Conservation (phyloP, 1,284 basidiomycete genomes). For the Cryptococcus sp. region DNA sequence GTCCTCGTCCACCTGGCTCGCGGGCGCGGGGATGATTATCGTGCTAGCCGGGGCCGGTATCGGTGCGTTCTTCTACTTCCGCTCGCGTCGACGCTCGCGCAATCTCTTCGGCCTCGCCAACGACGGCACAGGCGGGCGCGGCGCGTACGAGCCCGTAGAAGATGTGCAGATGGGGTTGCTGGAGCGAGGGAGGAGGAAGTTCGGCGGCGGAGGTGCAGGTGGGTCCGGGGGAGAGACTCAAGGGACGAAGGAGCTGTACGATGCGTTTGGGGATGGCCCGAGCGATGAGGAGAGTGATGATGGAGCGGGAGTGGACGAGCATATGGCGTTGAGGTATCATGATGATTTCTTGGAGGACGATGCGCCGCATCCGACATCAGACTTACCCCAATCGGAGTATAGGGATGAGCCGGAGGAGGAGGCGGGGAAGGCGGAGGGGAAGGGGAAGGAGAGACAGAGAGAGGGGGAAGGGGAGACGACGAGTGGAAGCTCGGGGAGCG, state of each 20-base stretch:
- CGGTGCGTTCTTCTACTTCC: slow-evolving; percentile 56
- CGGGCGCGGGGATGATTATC: slow-evolving; percentile 71
- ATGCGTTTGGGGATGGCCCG: slow-evolving; percentile 75
- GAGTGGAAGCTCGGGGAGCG: slow-evolving; percentile 19
- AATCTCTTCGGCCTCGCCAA: slow-evolving; percentile 42
- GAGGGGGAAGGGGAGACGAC: slow-evolving; percentile 6
- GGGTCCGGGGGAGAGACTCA: slow-evolving; percentile 50
- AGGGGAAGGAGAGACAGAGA: slow-evolving; percentile 1
- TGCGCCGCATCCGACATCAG: slow-evolving; percentile 10
- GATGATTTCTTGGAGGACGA: slow-evolving; percentile 49
- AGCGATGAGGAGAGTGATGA: slow-evolving; percentile 39
- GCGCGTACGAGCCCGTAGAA: slow-evolving; percentile 69
- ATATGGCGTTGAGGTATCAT: slow-evolving; percentile 43
- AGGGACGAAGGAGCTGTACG: slow-evolving; percentile 71
- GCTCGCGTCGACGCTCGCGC: slow-evolving; percentile 58
- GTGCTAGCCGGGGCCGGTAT: slow-evolving; percentile 60
- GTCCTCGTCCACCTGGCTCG: slow-evolving; percentile 77
- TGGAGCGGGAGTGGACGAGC: slow-evolving; percentile 21
- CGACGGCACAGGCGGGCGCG: slow-evolving; percentile 47
- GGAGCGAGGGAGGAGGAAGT: slow-evolving; percentile 40
- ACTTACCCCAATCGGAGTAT: slow-evolving; percentile 18
- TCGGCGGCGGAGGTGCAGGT: slow-evolving; percentile 46
- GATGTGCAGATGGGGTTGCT: slow-evolving; percentile 71
- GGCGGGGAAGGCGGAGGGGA: slow-evolving; percentile 2
- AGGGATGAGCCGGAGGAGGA: slow-evolving; percentile 24